Conservation (phyloP, 371 early-diverging fungal species). For the Caulochytrium protostelioides region DNA sequence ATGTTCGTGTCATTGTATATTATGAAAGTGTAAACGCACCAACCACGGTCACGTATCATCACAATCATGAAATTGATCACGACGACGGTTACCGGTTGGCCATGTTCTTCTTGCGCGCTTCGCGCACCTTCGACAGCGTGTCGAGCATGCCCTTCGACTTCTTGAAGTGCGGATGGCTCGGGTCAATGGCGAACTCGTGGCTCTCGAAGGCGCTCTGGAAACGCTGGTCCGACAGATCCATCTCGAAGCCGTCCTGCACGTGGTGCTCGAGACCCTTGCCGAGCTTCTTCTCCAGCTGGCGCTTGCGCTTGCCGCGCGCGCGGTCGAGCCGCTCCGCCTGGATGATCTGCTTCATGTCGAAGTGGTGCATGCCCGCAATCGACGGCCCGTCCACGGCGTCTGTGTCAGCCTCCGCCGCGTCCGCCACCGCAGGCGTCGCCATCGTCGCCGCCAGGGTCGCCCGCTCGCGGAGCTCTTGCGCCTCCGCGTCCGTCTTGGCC, state of each 20-base stretch:
- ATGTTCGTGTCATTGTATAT: not conserved
- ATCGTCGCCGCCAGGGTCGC: too few relatives aligned
- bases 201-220: conserved; percentile 59
- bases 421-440: too few relatives aligned
- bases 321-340: conserved; percentile 52
- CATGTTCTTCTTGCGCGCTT: too few relatives aligned
- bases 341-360: conserved; percentile 64
- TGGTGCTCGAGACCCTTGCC: conserved; percentile 17
- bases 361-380: conserved; percentile 22
- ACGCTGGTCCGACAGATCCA: conserved; percentile 64
- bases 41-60: not conserved
- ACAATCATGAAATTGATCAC: too few relatives aligned
- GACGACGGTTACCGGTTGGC: too few relatives aligned
- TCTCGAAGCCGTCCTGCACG: conserved; percentile 55
- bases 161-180: conserved; percentile 62
- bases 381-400: conserved; percentile 27
- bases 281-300: conserved; percentile 21
- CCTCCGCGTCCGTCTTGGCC: conserved; percentile 32
- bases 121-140: too few relatives aligned
- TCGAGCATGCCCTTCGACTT: too few relatives aligned
- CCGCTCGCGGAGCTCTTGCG: conserved; percentile 22
- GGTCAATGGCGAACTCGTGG: conserved; percentile 82
- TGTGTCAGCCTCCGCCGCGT: conserved; percentile 4
- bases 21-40: not conserved
- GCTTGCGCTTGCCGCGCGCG: conserved; percentile 26